These are phyloP conservation scores for Tetracentron sinense DNA, from an alignment of 164 flowering plant genomes.

Conservation along the genomic window DNA sequence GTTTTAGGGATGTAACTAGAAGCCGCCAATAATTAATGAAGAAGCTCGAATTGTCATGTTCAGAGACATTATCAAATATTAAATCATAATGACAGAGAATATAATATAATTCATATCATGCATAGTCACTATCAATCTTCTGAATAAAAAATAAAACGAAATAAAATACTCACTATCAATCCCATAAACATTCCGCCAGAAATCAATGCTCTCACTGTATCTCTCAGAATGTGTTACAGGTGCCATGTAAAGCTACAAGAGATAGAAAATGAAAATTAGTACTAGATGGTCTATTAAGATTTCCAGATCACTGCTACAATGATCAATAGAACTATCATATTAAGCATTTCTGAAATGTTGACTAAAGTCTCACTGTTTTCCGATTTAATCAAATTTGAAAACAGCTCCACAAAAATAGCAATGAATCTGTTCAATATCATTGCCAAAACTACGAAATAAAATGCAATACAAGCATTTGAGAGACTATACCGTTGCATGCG, in stretches of 20 bases:
- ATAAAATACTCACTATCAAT: slow-evolving; percentile 97
- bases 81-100: neutral
- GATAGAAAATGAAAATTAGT: slow-evolving; percentile 2
- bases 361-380: neutral
- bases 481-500: slow-evolving; percentile 69
- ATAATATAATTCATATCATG: neutral
- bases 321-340: neutral
- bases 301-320: neutral
- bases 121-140: too few relatives aligned
- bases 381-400: neutral
- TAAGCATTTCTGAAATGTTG: too few relatives aligned
- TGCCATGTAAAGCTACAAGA: slow-evolving; percentile 87
- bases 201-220: slow-evolving; percentile 88
- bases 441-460: neutral
- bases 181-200: slow-evolving; percentile 97
- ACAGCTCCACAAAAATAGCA: neutral
- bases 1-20: too few relatives aligned
- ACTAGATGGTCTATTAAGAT: neutral
- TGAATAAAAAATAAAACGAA: too few relatives aligned
- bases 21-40: too few relatives aligned
- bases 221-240: slow-evolving; percentile 88
- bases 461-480: neutral
- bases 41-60: neutral
- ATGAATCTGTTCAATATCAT: neutral
- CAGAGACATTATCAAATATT: neutral